Evolutionary conservation across 1,284 basidiomycete genomes (phyloP), one percentile per base, ranked within the genome.

Genomic region (Pyrrhoderma noxium): DNA sequence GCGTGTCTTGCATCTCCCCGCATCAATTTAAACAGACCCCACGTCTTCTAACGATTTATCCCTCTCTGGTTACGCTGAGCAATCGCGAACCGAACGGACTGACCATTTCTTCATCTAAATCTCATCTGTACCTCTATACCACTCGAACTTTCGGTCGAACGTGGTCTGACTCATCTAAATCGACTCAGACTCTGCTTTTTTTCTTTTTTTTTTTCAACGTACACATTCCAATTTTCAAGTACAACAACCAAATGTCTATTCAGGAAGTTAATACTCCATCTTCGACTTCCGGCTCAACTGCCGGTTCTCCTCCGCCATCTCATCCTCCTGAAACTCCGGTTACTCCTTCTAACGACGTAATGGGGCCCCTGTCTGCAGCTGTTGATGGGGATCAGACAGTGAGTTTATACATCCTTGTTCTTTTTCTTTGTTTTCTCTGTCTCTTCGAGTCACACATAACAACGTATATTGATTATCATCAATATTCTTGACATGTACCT

Each of bases 211-310:
- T 37, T 22, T 13, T 22, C 34, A 18, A 19, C 31, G 4, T 38
- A 38, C 21, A 13, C 31, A 45, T n/a, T 31, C 47, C 45, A 43
- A 47, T 40, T 51, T 36, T n/a, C 38, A 16, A 18, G 7, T 22
- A 37, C 46, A 39, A 43, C 27, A 37, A 45, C 56, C 36, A 44
- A 51, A 55, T 60, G 51, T 46, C 47, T 16, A 60, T 60, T 51
- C 52, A 59, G 57, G 82, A 81, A 77, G 72, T 75, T 51, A 70
- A 82, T 64, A 71, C 80, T 8, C 70, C 76, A 53, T 70, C 76
- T n/a, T 64, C 72, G 46, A 56, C 61, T 56, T 67, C 74, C 52
- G 67, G 72, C 51, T 67, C 75, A 25, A 67, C 72, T 31, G 67
- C 74, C 45, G 45, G 40, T 42, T 57, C 49, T 68, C 75, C 52